Evolutionary conservation across 441 rosid species (phyloP).

Genomic region (Syzygium syzygioides): DNA sequence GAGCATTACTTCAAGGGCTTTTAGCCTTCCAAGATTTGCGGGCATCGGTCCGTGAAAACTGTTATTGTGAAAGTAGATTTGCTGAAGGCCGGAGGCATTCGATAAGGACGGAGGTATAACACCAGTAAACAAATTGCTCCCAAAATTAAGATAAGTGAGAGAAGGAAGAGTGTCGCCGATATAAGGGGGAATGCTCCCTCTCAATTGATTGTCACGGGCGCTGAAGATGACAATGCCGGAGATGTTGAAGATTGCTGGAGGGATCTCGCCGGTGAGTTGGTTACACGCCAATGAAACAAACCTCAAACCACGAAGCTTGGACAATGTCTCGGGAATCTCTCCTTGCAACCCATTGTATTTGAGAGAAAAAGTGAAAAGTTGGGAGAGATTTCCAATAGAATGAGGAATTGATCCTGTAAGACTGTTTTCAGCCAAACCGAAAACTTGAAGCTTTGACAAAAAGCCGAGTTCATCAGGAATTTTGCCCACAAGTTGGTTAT

Average conservation of each 20-base stretch:
- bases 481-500: constrained; percentile 19
- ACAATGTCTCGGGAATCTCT: constrained; percentile 1
- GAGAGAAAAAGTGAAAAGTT: neutral
- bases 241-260: constrained; percentile 8
- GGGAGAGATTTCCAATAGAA: constrained; percentile 15
- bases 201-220: neutral
- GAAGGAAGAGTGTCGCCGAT: constrained; percentile 10
- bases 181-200: constrained; percentile 18
- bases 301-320: neutral
- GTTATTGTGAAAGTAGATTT: rapidly evolving
- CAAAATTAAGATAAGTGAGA: constrained; percentile 1
- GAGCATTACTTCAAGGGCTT: rapidly evolving
- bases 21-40: neutral
- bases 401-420: constrained; percentile 1
- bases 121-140: constrained; percentile 17
- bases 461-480: constrained; percentile 12
- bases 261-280: constrained; percentile 1
- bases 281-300: neutral
- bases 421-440: rapidly evolving
- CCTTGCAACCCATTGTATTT: neutral
- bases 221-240: constrained; percentile 4
- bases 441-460: neutral
- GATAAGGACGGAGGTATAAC: constrained; percentile 25
- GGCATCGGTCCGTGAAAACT: neutral
- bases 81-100: neutral